Conservation (phyloP, 257 asterid genomes). For the Nicotiana benthamiana region DNA sequence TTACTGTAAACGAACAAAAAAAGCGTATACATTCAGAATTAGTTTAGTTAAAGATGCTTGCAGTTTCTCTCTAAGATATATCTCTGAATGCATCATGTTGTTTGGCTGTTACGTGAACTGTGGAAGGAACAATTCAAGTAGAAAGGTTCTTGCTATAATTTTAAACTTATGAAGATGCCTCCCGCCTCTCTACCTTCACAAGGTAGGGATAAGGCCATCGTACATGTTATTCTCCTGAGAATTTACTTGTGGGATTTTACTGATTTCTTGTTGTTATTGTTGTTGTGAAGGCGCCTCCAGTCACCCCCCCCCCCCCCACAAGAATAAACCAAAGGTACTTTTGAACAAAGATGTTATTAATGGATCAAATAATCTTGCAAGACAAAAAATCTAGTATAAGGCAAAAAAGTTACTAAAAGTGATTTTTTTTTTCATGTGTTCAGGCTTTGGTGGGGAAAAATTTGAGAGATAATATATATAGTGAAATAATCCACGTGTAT, state of each 20-base stretch:
- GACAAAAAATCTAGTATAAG: too few species aligned
- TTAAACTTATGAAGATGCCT: not conserved
- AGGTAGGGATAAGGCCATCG: too few species aligned
- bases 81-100: not conserved
- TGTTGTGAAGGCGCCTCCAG: not conserved
- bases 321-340: not conserved
- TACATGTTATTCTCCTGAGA: too few species aligned
- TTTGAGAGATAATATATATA: too few species aligned
- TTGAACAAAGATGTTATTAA: not conserved
- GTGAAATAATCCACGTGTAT: not conserved
- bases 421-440: not conserved
- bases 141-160: not conserved
- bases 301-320: not conserved
- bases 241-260: too few species aligned
- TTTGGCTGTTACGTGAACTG: not conserved
- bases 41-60: not conserved
- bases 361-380: not conserved
- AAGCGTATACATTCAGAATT: not conserved
- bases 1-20: not conserved
- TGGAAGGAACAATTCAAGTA: not conserved
- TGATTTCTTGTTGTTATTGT: too few species aligned
- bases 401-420: not conserved
- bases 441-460: not conserved
- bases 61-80: not conserved
- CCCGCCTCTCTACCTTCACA: too few species aligned